Conservation (phyloP, 2,329 filamentous ascomycete genomes). For the Exophiala phaeomuriformis region DNA sequence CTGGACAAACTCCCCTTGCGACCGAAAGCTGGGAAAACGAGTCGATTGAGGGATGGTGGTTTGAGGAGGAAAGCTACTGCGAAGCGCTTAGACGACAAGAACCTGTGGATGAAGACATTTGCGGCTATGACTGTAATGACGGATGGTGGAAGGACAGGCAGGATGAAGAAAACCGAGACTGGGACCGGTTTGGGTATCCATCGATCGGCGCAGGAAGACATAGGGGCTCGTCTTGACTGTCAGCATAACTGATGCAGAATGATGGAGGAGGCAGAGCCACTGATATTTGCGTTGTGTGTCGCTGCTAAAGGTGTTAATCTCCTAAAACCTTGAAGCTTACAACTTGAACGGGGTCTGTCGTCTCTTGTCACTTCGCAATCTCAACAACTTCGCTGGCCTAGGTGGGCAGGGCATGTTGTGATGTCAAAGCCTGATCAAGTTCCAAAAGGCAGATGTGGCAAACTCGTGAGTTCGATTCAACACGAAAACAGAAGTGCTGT, state of each 20-base stretch:
- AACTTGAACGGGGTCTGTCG: no score
- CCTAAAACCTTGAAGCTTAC: no score
- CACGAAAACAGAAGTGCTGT: no score
- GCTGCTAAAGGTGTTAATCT: no score
- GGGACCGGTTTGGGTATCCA: conserved; percentile 2
- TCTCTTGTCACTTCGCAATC: no score
- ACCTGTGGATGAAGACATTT: conserved; percentile 5
- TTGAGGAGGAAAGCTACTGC: conserved; percentile 15
- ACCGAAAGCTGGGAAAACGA: conserved; percentile 12
- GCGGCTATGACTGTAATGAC: conserved; percentile 12
- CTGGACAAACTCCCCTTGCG: conserved; percentile 5
- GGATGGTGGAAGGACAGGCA: conserved; percentile 10
- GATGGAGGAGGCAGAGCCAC: not conserved
- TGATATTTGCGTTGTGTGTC: no score
- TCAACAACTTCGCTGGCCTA: no score
- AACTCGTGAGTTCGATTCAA: no score
- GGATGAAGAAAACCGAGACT: conserved; percentile 5
- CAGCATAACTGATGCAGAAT: not conserved
- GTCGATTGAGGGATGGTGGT: conserved; percentile 15
- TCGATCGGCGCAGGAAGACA: not conserved
- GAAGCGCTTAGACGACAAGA: conserved; percentile 3
- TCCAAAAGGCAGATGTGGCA: no score
- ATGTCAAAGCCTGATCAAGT: no score
- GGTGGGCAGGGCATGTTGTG: no score
- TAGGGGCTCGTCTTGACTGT: not conserved